Base-by-base conservation (phyloP, 805 yeast species). In the Metschnikowia kofuensis region DNA sequence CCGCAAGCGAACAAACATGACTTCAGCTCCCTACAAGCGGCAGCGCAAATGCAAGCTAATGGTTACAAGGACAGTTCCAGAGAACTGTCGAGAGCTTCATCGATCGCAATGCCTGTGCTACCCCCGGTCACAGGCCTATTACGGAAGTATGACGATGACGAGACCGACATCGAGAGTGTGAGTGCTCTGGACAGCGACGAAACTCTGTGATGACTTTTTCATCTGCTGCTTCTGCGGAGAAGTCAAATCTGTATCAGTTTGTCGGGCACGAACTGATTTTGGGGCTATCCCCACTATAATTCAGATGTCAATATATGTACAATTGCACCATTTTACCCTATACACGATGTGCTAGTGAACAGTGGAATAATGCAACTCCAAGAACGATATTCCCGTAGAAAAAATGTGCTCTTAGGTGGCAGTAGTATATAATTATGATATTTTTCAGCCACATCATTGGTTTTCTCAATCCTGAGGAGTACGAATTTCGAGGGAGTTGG, bases 1-100 rank as follows among this genome's bases (percentile, higher is more conserved):
- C 84, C 84, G 2, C 75, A 69, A 54, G 46, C 66, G 14, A 53
- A 58, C 36, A 67, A 66, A 42, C 64, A 63, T 40, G 48, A 48
- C n/a, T 40, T 45, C 11, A 45, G 65, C 56, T 28, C 76, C 79
- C 44, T 44, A n/a, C 51, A 51, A 13, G 34, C 40, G 15, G 42
- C 46, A 10, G 40, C 42, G 3, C 49, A 8, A 16, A 40, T 39
- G 38, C 50, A 32, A 7, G 44, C 43, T 11, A 7, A 15, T 10
- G 14, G 30, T 12, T 31, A 38, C 11, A 16, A n/a, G 12, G 48
- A 34, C 10, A 40, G 41, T 30, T 77, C 60, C 21, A 50, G 54
- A 13, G 43, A 51, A 14, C 56, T 56, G 38, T 56, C 64, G 13
- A 46, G 68, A 21, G 55, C 67, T 29, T 57, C 65, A 10, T 63